Evolutionary conservation across 129 eudicot genomes (phyloP).

Genomic region (Ambrosia artemisiifolia): DNA sequence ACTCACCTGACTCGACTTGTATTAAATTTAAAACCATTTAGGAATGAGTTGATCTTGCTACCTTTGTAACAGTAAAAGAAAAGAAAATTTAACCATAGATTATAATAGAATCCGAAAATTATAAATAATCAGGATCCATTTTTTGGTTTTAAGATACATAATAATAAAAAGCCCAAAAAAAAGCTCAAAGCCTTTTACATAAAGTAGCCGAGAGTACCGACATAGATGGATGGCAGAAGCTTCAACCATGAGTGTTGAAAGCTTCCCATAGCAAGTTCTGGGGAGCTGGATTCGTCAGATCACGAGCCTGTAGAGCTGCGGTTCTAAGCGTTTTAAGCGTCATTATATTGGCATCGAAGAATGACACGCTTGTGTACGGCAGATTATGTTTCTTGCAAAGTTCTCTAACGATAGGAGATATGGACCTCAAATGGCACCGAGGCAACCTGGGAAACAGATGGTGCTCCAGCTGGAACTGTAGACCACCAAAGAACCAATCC

Average conservation of each 20-base stretch:
- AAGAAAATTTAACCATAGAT: neutral
- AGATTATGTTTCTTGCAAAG: slow-evolving; percentile 40
- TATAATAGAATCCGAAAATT: slow-evolving; percentile 12
- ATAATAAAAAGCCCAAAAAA: neutral
- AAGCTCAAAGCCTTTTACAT: neutral
- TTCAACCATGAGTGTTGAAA: slow-evolving; percentile 37
- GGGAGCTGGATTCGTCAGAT: slow-evolving; percentile 25
- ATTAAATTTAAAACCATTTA: too few relatives aligned
- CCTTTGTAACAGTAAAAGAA: neutral
- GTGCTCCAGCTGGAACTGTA: slow-evolving; percentile 41
- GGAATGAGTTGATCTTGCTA: neutral
- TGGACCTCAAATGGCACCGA: slow-evolving; percentile 31
- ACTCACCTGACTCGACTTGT: too few relatives aligned
- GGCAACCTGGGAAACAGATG: slow-evolving; percentile 47
- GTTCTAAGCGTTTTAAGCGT: slow-evolving; percentile 34
- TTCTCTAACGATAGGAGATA: slow-evolving; percentile 34
- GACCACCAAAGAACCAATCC: slow-evolving; percentile 45
- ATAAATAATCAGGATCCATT: slow-evolving; percentile 18
- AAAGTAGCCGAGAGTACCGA: slow-evolving; percentile 13
- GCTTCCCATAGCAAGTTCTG: slow-evolving; percentile 42
- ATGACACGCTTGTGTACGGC: slow-evolving; percentile 31
- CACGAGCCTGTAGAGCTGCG: slow-evolving; percentile 41
- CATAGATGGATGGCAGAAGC: neutral
- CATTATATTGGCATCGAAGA: slow-evolving; percentile 30
- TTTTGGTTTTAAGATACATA: slow-evolving; percentile 13